phyloP scores from a whole-genome alignment of 495 filamentous ascomycete genomes.

The Aspergillus baeticus region DNA sequence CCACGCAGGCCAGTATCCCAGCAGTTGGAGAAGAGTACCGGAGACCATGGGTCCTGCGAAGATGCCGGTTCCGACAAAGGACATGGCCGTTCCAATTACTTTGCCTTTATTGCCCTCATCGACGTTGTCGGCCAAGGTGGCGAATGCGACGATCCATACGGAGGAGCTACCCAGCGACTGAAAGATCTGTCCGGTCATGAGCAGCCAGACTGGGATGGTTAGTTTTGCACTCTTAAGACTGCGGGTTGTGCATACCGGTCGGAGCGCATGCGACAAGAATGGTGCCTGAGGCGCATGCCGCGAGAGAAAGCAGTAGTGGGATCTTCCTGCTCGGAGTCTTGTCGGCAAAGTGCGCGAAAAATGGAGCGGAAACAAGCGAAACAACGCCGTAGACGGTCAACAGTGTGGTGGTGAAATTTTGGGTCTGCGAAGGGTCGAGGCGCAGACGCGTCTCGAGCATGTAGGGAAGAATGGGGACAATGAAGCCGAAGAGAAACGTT shows the following conservation, averaged over 20 bases:
- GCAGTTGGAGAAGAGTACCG: conserved; percentile 19
- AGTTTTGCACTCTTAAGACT: not conserved
- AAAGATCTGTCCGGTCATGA: conserved; percentile 8
- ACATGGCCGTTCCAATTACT: conserved; percentile 19
- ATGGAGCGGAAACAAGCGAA: conserved; percentile 17
- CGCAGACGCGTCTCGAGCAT: conserved; percentile 28
- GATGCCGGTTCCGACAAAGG: conserved; percentile 20
- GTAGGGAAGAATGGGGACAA: conserved; percentile 27
- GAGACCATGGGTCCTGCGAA: conserved; percentile 25
- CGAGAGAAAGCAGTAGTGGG: conserved; percentile 19
- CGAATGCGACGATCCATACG: conserved; percentile 28
- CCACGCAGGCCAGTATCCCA: conserved; percentile 30
- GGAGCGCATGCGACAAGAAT: conserved; percentile 18
- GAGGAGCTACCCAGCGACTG: conserved; percentile 14
- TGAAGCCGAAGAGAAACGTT: conserved; percentile 28
- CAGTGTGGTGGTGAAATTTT: conserved; percentile 17
- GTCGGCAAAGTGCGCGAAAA: conserved; percentile 31
- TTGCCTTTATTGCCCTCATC: conserved; percentile 21
- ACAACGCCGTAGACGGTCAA: conserved; percentile 21
- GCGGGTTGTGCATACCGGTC: not conserved
- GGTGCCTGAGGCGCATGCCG: conserved; percentile 20
- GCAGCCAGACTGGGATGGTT: not conserved
- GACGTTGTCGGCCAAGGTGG: conserved; percentile 23
- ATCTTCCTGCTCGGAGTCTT: conserved; percentile 18
- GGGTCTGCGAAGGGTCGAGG: conserved; percentile 20